phyloP scores from a whole-genome alignment of 495 filamentous ascomycete species.

The Hypoxylon trugodes region DNA sequence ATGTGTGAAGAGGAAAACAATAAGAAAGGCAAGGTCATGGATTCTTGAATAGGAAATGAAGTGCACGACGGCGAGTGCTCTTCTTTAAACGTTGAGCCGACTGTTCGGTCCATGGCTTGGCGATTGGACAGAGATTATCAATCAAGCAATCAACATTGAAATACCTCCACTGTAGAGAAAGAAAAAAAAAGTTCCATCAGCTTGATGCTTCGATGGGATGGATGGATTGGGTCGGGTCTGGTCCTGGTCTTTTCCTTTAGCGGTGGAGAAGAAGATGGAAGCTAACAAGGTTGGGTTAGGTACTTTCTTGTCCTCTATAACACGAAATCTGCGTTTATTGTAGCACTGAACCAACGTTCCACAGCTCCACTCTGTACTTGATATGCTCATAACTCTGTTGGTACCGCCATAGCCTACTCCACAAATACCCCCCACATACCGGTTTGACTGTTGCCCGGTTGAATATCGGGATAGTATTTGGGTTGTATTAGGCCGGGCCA shows the following conservation, averaged over 20 bases:
- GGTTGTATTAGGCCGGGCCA: conserved; percentile 6
- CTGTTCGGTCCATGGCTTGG: not conserved
- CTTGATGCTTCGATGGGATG: not conserved
- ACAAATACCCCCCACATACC: not conserved
- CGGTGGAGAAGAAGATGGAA: conserved; percentile 8
- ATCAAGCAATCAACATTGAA: conserved; percentile 8
- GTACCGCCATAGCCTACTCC: too few species aligned
- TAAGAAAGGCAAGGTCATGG: conserved; percentile 8
- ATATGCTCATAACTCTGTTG: conserved; percentile 5
- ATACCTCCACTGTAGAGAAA: conserved; percentile 13
- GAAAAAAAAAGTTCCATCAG: not conserved
- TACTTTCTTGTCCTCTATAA: too few species aligned
- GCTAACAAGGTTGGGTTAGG: conserved; percentile 10
- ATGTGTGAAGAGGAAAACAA: too few species aligned
- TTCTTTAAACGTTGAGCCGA: not conserved
- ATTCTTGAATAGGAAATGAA: conserved; percentile 15
- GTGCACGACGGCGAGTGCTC: not conserved
- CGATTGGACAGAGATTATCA: conserved; percentile 19
- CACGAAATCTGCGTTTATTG: conserved; percentile 11
- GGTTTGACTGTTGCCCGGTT: conserved; percentile 1
- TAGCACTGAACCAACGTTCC: conserved; percentile 18
- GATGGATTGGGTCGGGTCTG: too few species aligned
- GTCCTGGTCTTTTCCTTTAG: too few species aligned
- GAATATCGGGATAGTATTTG: too few species aligned
- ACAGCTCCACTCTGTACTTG: conserved; percentile 4